Evolutionary conservation across 805 yeast genomes (phyloP), one percentile per base, ranked within the genome.

Genomic region (Candida andamanensis): DNA sequence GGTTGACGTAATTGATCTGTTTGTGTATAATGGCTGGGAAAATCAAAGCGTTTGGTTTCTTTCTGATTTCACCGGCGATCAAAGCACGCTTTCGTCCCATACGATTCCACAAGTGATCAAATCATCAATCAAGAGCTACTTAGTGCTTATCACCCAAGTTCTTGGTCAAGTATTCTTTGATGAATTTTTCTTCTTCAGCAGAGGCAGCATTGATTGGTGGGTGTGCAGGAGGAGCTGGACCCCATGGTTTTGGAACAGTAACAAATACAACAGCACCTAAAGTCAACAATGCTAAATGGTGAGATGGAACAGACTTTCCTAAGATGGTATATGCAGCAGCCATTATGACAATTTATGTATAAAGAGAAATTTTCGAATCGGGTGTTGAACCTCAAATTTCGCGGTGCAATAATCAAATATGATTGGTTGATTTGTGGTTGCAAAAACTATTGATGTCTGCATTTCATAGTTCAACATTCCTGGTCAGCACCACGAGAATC

Each of bases 101-200:
- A n/a, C n/a, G n/a, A n/a, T n/a, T n/a, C n/a, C n/a, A n/a, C n/a
- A n/a, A n/a, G n/a, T n/a, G n/a, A n/a, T n/a, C n/a, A n/a, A n/a
- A n/a, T n/a, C n/a, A n/a, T n/a, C n/a, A n/a, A n/a, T n/a, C n/a
- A n/a, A n/a, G n/a, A n/a, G n/a, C n/a, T n/a, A n/a, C n/a, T n/a
- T 49, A 52, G 35, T 59, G 62, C 36, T 52, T 52, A 33, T 50
- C 49, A 39, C 56, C 63, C 29, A 57, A 54, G 60, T 71, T 47
- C 62, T 66, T 62, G 78, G 68, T 71, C 76, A 87, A 50, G 78
- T 83, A 57, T 64, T 70, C 61, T 52, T 59, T 54, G 52, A 89
- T 80, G 68, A 83, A 89, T 60, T 81, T 78, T 61, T 85, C 95
- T 69, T 89, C 97, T 53, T 86, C 97, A 47, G 86, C 78, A 30